Evolutionary conservation across 139 green algal genomes (phyloP), one percentile per base, ranked within the genome.

Genomic region (Haematococcus lacustris): DNA sequence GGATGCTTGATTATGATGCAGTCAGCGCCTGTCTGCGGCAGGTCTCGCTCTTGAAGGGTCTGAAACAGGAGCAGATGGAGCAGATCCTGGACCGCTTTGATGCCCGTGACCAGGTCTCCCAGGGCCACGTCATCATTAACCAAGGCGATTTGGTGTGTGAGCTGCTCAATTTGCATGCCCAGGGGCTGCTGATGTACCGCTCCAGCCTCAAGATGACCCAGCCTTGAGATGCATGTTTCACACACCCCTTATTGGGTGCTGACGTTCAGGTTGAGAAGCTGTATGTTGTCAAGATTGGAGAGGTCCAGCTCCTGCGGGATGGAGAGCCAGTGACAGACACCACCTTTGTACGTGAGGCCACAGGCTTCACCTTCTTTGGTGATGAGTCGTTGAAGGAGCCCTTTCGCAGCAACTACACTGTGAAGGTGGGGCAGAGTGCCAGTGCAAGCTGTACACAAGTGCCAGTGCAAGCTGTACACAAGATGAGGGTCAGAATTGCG

Each of bases 321-420:
- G 69, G 59, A 7, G 34, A 73, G 50, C 33, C 60, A 38, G 73
- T 83, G 2, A 47, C 60, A 1, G 76, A 84, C 68, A 28, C 77
- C 0, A 59, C n/a, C 4, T 86, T 88, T 57, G 61, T 90, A 1
- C 68, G 77, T 28, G 80, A 90, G 13, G 83, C 85, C 30, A 80
- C 92, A 1, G 94, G 94, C 28, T 98, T 98, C 80, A 90, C 77
- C 53, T 98, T 96, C 71, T 80, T 91, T 53, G 74, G 79, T 1
- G 85, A 89, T 17, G 83, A 80, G 1, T 84, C 85, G 6, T 70
- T 96, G 64, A 59, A 61, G 41, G 38, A 70, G n/a, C 34, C 63
- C n/a, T 33, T 60, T 21, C 60, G 65, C 25, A 72, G 34, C 39
- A 72, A 65, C 17, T 78, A 78, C 71, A 78, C 59, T 23, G 39